Evolutionary conservation across 208 protist species (phyloP).

Genomic region (Leishmania martiniquensis): DNA sequence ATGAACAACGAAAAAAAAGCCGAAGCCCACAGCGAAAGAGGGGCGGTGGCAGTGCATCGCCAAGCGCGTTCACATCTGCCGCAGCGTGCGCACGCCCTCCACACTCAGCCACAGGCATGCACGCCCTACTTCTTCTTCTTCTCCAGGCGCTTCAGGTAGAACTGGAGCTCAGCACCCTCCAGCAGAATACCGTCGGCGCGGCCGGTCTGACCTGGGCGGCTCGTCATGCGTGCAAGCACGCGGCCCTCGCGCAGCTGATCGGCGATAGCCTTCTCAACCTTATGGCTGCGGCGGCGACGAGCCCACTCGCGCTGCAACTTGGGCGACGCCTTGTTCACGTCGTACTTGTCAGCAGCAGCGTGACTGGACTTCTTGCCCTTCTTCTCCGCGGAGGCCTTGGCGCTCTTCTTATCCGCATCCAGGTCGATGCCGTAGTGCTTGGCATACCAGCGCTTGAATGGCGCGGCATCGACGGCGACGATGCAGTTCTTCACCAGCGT

Average conservation of each 20-base stretch:
- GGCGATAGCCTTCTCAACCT: constrained; percentile 84
- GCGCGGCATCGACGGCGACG: constrained; percentile 97
- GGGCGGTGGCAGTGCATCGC: not conserved
- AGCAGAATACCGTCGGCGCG: constrained; percentile 98
- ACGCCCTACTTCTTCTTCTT: constrained; percentile 96
- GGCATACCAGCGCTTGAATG: constrained; percentile 99
- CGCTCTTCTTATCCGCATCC: constrained; percentile 88
- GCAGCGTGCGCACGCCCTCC: not conserved
- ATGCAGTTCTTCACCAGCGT: constrained; percentile 99
- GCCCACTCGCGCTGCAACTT: constrained; percentile 83
- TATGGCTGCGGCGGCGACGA: constrained; percentile 63
- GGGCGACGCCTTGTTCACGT: constrained; percentile 69
- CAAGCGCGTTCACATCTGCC: not conserved
- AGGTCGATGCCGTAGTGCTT: constrained; percentile 97
- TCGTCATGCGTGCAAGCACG: constrained; percentile 95
- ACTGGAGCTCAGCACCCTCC: constrained; percentile 99
- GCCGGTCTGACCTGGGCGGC: constrained; percentile 98
- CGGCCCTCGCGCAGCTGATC: constrained; percentile 96
- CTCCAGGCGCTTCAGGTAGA: constrained; percentile 99
- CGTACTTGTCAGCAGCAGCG: constrained; percentile 69
- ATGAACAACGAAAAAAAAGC: not conserved
- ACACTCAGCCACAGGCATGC: not conserved
- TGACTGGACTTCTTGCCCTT: constrained; percentile 68
- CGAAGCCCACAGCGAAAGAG: not conserved
- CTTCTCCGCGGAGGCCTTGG: constrained; percentile 39